Base-by-base conservation (phyloP, 306 rosid genomes). In the Alnus glutinosa region DNA sequence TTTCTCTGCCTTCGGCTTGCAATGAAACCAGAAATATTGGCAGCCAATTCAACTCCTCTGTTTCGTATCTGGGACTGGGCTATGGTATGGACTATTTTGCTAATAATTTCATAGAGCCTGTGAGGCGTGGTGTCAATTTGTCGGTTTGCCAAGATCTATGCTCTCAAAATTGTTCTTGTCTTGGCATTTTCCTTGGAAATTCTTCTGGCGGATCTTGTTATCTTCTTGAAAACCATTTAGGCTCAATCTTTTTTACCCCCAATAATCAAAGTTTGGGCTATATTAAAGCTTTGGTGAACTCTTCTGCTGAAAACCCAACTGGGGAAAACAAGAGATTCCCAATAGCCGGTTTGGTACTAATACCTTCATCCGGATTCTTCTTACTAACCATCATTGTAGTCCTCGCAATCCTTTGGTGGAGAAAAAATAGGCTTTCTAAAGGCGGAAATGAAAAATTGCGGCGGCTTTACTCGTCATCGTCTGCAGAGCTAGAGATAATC, bases 141-240 rank as follows among this genome's bases (percentile, higher is more conserved):
- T 85, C 89, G 34, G 46, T 19, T 59, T 94, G 98, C 58, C 91
- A 91, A 86, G 81, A 74, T 75, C 71, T 83, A 57, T 94, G 98
- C 85, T 87, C 89, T 10, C 37, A 66, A 37, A 80, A 83, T 73
- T 92, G 98, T 83, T 91, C 92, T 48, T 94, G 98, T 85, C 71
- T 89, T 62, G 98, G 93, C 70, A 14, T 92, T 84, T 92, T 88
- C 76, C 82, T 80, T 84, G 72, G 67, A 66, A 89, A 78, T 69
- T 76, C 91, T 39, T 82, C 91, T 36, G 46, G 6, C 5, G 89
- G 93, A 67, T 89, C 92, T 71, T 94, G 98, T 84, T 87, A 86
- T 68, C 8, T 82, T 81, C 80, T 92, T 84, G 83, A 88, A 77
- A 80, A 86, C 72, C 78, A 79, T 59, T 81, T 94, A 81, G 98